Conservation (phyloP, 352 stramenopile genomes). For the Phytophthora tentaculata region DNA sequence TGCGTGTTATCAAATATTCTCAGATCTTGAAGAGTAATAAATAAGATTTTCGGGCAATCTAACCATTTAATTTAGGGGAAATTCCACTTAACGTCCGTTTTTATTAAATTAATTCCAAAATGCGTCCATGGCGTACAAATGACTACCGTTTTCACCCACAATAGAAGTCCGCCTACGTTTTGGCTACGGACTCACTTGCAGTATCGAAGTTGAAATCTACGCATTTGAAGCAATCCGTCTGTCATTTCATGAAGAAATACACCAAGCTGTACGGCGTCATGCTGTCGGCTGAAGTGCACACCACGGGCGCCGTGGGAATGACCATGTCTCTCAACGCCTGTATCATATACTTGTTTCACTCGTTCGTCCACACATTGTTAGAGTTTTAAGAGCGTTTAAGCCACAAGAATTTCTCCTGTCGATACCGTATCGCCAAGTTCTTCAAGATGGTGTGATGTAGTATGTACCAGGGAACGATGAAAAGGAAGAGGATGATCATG, state of each 20-base stretch:
- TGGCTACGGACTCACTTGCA: no score
- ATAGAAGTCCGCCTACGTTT: no score
- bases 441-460: constrained; percentile 45
- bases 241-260: constrained; percentile 66
- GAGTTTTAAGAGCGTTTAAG: constrained; percentile 70
- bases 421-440: constrained; percentile 58
- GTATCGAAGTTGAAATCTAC: no score
- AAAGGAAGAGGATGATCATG: constrained; percentile 47
- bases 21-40: no score
- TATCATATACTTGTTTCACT: constrained; percentile 82
- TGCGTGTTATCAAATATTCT: no score
- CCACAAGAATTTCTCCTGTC: constrained; percentile 61
- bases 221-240: constrained; percentile 55
- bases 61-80: no score
- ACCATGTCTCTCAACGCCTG: constrained; percentile 80
- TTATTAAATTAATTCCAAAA: no score
- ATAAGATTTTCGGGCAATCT: no score
- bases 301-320: constrained; percentile 51
- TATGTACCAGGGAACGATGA: constrained; percentile 49
- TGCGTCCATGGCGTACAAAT: no score
- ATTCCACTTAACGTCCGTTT: no score
- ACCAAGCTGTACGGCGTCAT: constrained; percentile 58
- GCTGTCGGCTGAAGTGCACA: constrained; percentile 43
- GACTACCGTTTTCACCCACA: no score
- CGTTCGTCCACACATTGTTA: constrained; percentile 65